Percentiles rank a stretch among this genome's conserved stretches.
Evolutionary conservation across 495 filamentous ascomycete genomes (phyloP).

Genomic region (Penicillium daleae): DNA sequence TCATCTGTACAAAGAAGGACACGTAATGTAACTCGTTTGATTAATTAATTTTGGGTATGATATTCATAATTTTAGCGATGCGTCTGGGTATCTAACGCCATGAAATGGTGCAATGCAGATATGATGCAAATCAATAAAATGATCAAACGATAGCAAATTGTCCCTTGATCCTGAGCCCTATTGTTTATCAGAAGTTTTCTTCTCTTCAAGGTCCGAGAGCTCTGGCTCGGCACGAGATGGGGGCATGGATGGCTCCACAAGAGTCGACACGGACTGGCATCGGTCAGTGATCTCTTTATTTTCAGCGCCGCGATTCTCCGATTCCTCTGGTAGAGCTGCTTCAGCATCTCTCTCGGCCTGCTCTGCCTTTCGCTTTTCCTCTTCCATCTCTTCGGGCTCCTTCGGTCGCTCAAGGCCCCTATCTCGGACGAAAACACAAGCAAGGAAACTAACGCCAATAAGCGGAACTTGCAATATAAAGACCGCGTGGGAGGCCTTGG

Average conservation of each 20-base stretch:
- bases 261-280: conserved; percentile 24
- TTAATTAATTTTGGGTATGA: neutral
- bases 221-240: conserved; percentile 20
- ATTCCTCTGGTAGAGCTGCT: conserved; percentile 12
- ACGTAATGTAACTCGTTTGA: neutral
- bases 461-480: conserved; percentile 60
- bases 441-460: conserved; percentile 55
- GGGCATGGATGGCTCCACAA: conserved; percentile 28
- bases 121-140: neutral
- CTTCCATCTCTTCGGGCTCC: conserved; percentile 45
- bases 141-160: neutral
- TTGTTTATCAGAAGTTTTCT: neutral
- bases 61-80: neutral
- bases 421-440: conserved; percentile 58
- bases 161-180: neutral
- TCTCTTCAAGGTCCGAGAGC: conserved; percentile 5
- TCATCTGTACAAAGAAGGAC: too few species aligned
- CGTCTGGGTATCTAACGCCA: conserved; percentile 23
- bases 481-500: conserved; percentile 54
- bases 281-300: conserved; percentile 12
- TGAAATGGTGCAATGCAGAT: conserved; percentile 10
- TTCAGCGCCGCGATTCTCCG: neutral
- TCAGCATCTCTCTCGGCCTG: conserved; percentile 29
- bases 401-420: conserved; percentile 55
- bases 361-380: conserved; percentile 28